Evolutionary conservation across 1,284 basidiomycete species (phyloP).

Genomic region (Hemileia vastatrix): DNA sequence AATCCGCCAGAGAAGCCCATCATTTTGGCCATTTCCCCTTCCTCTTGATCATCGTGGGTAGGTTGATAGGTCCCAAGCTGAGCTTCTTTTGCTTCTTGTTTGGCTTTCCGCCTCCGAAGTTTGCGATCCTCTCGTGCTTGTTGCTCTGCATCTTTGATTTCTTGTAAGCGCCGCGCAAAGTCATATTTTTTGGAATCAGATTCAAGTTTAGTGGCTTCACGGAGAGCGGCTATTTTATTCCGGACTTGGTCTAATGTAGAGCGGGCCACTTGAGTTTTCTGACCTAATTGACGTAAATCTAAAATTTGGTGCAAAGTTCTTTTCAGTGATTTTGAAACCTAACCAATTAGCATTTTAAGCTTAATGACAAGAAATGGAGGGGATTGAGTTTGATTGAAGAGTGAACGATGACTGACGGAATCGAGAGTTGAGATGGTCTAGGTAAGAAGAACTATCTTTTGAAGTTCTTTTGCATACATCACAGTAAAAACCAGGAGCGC

Average conservation of each 20-base stretch:
- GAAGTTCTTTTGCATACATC: slow-evolving; percentile 80
- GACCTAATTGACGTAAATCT: slow-evolving; percentile 86
- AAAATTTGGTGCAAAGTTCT: slow-evolving; percentile 1
- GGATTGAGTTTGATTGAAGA: no score
- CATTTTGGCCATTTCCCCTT: slow-evolving; percentile 9
- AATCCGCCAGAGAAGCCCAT: slow-evolving; percentile 21
- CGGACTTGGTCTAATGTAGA: slow-evolving; percentile 88
- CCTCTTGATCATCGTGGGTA: not conserved
- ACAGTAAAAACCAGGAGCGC: slow-evolving; percentile 84
- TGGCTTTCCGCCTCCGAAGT: slow-evolving; percentile 2
- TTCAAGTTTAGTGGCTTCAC: slow-evolving; percentile 69
- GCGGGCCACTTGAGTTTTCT: slow-evolving; percentile 79
- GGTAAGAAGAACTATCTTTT: slow-evolving; percentile 83
- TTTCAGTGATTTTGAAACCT: no score
- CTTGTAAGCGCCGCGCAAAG: slow-evolving; percentile 76
- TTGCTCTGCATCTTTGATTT: slow-evolving; percentile 63
- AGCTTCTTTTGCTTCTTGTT: slow-evolving; percentile 1
- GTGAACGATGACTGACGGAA: slow-evolving; percentile 58
- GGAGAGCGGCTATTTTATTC: slow-evolving; percentile 72
- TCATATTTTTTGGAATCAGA: slow-evolving; percentile 78
- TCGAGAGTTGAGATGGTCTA: slow-evolving; percentile 92
- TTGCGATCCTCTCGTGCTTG: slow-evolving; percentile 5
- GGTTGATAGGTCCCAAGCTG: slow-evolving; percentile 9
- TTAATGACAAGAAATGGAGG: no score
- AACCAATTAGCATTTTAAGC: no score